Conservation (phyloP, 2,329 filamentous ascomycete genomes). For the Tothia fuscella region DNA sequence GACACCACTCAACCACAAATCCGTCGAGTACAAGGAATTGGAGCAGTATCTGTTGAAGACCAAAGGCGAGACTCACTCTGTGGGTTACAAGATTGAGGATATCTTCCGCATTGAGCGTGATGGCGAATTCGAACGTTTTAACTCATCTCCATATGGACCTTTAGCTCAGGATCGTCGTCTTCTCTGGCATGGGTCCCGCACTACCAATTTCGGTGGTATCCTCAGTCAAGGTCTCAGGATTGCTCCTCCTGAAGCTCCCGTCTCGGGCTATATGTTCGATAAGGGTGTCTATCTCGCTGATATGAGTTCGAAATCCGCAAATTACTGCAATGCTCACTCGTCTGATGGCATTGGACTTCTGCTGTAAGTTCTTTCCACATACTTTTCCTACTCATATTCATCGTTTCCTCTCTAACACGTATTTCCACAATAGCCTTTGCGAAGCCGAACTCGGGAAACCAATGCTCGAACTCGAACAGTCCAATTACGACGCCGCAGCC, state of each 20-base stretch:
- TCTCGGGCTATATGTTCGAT: slow-evolving; percentile 74
- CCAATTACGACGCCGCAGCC: slow-evolving; percentile 52
- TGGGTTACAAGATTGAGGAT: slow-evolving; percentile 50
- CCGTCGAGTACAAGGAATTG: slow-evolving; percentile 54
- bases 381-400: background rate
- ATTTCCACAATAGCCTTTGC: slow-evolving; percentile 41
- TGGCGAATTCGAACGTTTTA: slow-evolving; percentile 60
- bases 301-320: slow-evolving; percentile 69
- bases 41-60: slow-evolving; percentile 55
- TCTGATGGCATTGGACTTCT: slow-evolving; percentile 63
- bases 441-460: slow-evolving; percentile 73
- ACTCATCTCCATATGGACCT: slow-evolving; percentile 41
- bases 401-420: background rate
- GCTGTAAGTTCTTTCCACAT: slow-evolving; percentile 27
- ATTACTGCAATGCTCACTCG: slow-evolving; percentile 54
- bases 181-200: slow-evolving; percentile 77
- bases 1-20: slow-evolving; percentile 48
- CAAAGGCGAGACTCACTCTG: slow-evolving; percentile 52
- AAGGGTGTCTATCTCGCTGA: slow-evolving; percentile 61
- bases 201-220: slow-evolving; percentile 79
- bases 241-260: slow-evolving; percentile 71
- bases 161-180: slow-evolving; percentile 57
- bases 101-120: slow-evolving; percentile 75
- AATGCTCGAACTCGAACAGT: slow-evolving; percentile 48
- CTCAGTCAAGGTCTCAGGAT: slow-evolving; percentile 82